Evolutionary conservation across 2,329 filamentous ascomycete genomes (phyloP).

Genomic region (Stagonosporopsis cucurbitacearum): DNA sequence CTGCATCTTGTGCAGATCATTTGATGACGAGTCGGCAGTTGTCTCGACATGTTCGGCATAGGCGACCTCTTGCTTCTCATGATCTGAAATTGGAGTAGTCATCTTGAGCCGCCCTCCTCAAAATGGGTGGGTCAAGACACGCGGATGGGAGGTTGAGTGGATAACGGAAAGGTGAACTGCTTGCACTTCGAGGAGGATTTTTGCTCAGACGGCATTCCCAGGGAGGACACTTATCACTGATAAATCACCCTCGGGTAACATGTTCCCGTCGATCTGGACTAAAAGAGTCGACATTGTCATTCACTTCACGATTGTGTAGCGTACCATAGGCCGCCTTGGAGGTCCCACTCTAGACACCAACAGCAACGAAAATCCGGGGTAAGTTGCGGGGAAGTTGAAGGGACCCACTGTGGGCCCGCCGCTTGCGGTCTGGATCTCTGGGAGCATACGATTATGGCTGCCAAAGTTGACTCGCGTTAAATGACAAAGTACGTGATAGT

Average conservation of each 20-base stretch:
- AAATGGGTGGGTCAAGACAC: background rate
- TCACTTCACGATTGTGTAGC: background rate
- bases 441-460: slow-evolving; percentile 3
- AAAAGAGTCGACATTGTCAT: slow-evolving; percentile 1
- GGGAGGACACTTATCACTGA: slow-evolving; percentile 6
- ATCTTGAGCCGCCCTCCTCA: slow-evolving; percentile 13
- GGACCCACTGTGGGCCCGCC: slow-evolving; percentile 11
- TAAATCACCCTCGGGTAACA: slow-evolving; percentile 3
- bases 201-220: background rate
- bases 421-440: slow-evolving; percentile 14
- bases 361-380: slow-evolving; percentile 29
- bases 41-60: slow-evolving; percentile 35
- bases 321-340: slow-evolving; percentile 3
- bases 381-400: slow-evolving; percentile 42
- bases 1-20: slow-evolving; percentile 28
- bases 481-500: slow-evolving; percentile 6
- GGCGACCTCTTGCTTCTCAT: slow-evolving; percentile 34
- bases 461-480: slow-evolving; percentile 28
- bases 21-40: slow-evolving; percentile 29
- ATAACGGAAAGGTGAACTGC: background rate
- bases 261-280: slow-evolving; percentile 17
- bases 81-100: slow-evolving; percentile 23
- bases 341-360: slow-evolving; percentile 19
- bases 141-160: background rate
- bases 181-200: background rate